Base-by-base conservation (phyloP, 2,329 filamentous ascomycete species). In the Penicillium hordei region DNA sequence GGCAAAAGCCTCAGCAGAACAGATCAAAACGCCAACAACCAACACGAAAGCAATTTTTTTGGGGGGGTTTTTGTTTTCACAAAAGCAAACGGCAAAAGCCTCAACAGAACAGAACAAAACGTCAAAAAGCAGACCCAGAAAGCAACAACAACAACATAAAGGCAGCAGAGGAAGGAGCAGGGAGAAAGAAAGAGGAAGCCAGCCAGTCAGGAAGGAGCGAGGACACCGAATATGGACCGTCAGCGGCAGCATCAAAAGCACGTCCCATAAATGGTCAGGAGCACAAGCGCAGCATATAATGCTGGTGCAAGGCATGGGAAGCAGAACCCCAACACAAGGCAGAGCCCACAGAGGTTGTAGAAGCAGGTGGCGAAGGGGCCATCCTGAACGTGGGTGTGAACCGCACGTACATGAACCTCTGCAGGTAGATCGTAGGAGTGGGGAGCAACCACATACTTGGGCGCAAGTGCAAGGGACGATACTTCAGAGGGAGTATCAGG, bases 11-110 rank as follows among this genome's bases (percentile, higher is more conserved):
- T 50, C 34, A 25, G 17, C 36, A 29, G 23, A 49, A 15, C 21
- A 49, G 25, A 27, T 19, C 46, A 49, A 21, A 34, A 3, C 19
- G 9, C 4, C 17, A 7, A 48, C 1, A 36, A 12, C 36, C 21
- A 12, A 29, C 19, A 33, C 8, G 10, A 1, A n/a, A 48, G 42
- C 25, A n/a, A 42, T 5, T 13, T 13, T 51, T 51, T 51, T 51
- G 13, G 9, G 34, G n/a, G 38, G 19, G 33, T 42, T 51, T 51
- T 21, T 23, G 9, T 42, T 43, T 43, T 43, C 38, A 10, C 23
- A 25, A 51, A 52, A 44, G 29, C 49, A 52, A 52, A 52, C 49
- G 39, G 49, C 49, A 52, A 52, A 52, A 44, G 49, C 39, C 39
- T 52, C 50, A 51, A 4, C 36, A 40, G 34, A 40, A 50, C 17